Evolutionary conservation across 768 basidiomycete species (phyloP).

Genomic region (Podaxis carcinomalis): DNA sequence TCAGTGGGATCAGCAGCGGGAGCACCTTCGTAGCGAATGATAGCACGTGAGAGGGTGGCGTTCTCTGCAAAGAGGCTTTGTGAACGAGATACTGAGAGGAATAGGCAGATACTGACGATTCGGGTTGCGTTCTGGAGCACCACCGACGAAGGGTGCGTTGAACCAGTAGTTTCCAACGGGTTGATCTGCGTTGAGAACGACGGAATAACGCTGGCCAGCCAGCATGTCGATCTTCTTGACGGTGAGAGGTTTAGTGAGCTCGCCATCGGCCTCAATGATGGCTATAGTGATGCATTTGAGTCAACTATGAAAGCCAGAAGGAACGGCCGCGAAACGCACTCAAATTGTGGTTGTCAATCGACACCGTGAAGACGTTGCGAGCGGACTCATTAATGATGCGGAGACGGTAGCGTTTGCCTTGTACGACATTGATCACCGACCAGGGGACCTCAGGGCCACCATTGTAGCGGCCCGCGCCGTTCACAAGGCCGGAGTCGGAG

Average conservation of each 20-base stretch:
- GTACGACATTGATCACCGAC: conserved; percentile 35
- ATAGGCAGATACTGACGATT: conserved; percentile 19
- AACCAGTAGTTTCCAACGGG: conserved; percentile 45
- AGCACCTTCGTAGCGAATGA: conserved; percentile 37
- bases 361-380: conserved; percentile 34
- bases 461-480: conserved; percentile 38
- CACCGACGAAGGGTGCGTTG: conserved; percentile 29
- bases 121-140: conserved; percentile 24
- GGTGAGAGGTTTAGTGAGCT: conserved; percentile 22
- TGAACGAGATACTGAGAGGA: neutral
- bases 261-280: conserved; percentile 39
- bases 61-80: neutral
- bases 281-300: conserved; percentile 7
- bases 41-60: conserved; percentile 22
- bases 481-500: conserved; percentile 39
- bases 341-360: conserved; percentile 28
- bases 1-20: conserved; percentile 28
- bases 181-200: conserved; percentile 36
- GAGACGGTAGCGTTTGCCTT: conserved; percentile 47
- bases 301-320: neutral
- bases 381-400: conserved; percentile 49
- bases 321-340: conserved; percentile 15
- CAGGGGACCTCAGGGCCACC: conserved; percentile 36
- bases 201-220: conserved; percentile 48
- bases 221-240: conserved; percentile 39